A percentile compares a stretch with the other conserved stretches of the same genome.
These are phyloP conservation scores for Trichoderma semiorbis DNA, from an alignment of 2,329 filamentous ascomycete genomes.

Conservation along the genomic window DNA sequence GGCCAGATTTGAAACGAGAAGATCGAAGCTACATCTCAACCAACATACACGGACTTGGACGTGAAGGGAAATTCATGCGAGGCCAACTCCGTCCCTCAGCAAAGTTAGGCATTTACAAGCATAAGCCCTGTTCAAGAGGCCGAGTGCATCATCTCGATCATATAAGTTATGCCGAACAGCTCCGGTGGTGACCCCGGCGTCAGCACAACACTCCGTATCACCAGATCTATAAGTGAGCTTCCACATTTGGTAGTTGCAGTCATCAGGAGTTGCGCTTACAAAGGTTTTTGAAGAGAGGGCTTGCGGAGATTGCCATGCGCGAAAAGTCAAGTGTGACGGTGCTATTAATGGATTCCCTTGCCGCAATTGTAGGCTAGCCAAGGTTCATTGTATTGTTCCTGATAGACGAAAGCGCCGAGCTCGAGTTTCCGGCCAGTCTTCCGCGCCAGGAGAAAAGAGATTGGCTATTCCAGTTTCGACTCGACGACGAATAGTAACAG, in stretches of 20 bases:
- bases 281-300: not conserved
- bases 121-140: not conserved
- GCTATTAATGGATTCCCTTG: slow-evolving; percentile 1
- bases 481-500: not conserved
- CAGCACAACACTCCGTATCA: not conserved
- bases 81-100: not conserved
- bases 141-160: not conserved
- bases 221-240: not conserved
- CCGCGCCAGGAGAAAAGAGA: not conserved
- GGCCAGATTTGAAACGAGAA: not conserved
- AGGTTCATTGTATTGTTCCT: not conserved
- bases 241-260: not conserved
- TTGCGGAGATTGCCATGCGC: slow-evolving; percentile 8
- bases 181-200: not conserved
- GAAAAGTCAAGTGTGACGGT: slow-evolving; percentile 7
- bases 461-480: not conserved
- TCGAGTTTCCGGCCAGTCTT: not conserved
- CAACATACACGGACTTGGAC: not conserved
- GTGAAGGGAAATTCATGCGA: not conserved
- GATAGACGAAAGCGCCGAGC: not conserved
- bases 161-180: not conserved
- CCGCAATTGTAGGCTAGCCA: not conserved
- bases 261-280: not conserved
- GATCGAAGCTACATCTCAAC: not conserved
- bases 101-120: not conserved